phyloP scores from a whole-genome alignment of 2,329 filamentous ascomycete genomes.

The Epichloe uncinata region DNA sequence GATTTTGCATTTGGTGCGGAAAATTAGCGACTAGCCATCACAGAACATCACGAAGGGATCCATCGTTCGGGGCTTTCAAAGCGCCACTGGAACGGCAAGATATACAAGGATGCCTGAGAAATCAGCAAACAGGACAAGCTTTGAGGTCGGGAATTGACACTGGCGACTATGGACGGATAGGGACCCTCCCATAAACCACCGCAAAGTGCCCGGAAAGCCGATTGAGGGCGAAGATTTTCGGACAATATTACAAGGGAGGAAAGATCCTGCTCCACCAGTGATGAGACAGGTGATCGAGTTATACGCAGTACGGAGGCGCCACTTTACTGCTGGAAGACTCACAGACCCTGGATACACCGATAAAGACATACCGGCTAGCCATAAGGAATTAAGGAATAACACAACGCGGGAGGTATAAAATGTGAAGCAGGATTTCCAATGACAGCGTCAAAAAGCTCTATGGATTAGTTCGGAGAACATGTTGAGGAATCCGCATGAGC shows the following conservation, averaged over 20 bases:
- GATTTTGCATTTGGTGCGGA: too few species aligned
- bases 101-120: background rate
- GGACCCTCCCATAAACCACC: too few species aligned
- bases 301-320: background rate
- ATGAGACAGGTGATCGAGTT: background rate
- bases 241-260: background rate
- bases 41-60: background rate
- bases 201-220: too few species aligned
- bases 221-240: background rate
- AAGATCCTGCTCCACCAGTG: background rate
- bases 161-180: background rate
- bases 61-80: background rate
- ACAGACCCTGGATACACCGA: conserved; percentile 1
- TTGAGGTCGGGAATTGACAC: background rate
- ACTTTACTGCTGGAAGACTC: background rate
- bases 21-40: background rate
- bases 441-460: too few species aligned
- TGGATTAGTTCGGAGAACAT: too few species aligned
- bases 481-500: too few species aligned
- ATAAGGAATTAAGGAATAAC: too few species aligned
- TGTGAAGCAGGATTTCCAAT: too few species aligned
- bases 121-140: background rate
- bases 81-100: background rate
- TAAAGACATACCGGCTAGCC: background rate
- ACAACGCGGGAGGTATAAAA: too few species aligned